Evolutionary conservation across 2,329 filamentous ascomycete species (phyloP), one percentile per base, ranked within the genome.

Genomic region (Penicillium sp.): DNA sequence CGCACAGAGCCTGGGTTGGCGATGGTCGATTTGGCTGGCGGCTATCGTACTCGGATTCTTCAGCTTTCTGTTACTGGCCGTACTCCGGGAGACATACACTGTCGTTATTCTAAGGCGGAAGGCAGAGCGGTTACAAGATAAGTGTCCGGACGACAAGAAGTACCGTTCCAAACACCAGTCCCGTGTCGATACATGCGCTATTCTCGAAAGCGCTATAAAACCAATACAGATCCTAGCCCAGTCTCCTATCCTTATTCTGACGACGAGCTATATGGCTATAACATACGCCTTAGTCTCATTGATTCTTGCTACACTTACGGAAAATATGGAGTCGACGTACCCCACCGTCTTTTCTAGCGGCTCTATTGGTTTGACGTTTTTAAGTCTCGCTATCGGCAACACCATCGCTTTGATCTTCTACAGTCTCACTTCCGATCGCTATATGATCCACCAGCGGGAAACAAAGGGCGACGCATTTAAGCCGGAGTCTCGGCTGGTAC

Each of bases 21-120:
- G 82, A 27, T 63, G 66, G 42, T 75, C 81, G 0, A 63, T 85
- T 2, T 79, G 79, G 72, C 75, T 82, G 50, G 74, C 75, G 8
- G 76, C 74, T 2, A 71, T 60, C 0, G 61, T 85, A 25, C 78
- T 81, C 0, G 46, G 46, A 63, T 71, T 5, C 55, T 72, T 1
- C 81, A 82, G 64, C 28, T 81, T 0, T 44, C 38, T 77, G 4
- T 81, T 84, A 54, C 63, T 85, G 7, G 69, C 69, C 0, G 77
- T 70, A 60, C 83, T 81, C 60, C 69, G 76, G 5, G 84, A 87
- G 69, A 87, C 84, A 11, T 87, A 86, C 67, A 80, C 79, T 60
- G 75, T 83, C 36, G 69, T 76, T 1, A 82, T 86, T 41, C 66
- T 86, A 38, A 66, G 74, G 39, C 71, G 72, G 3, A 69, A 75